Evolutionary conservation across 2,329 filamentous ascomycete species (phyloP).

Genomic region (Cordyceps farinosa): DNA sequence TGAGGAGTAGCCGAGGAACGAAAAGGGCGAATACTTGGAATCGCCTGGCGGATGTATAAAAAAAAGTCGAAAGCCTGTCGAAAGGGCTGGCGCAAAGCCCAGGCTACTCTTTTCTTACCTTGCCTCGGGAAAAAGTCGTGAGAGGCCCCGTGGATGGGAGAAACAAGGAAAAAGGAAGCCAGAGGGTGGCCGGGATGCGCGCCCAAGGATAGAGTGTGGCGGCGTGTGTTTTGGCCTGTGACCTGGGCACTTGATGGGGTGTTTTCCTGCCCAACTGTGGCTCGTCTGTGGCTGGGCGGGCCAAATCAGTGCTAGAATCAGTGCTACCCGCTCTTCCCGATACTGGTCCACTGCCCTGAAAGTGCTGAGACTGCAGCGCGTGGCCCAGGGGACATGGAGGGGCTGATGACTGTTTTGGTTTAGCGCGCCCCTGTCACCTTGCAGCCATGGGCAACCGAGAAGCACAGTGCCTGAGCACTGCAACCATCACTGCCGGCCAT

Average conservation of each 20-base stretch:
- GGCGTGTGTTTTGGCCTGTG: constrained; percentile 16
- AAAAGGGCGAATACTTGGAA: background rate
- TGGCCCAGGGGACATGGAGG: background rate
- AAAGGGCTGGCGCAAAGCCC: constrained; percentile 15
- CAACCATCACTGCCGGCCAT: background rate
- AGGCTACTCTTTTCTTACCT: constrained; percentile 9
- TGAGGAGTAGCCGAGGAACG: constrained; percentile 4
- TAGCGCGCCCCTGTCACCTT: background rate
- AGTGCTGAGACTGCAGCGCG: background rate
- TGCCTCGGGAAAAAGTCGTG: background rate
- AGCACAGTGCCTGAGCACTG: background rate
- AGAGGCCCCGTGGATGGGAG: background rate
- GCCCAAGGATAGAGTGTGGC: constrained; percentile 3
- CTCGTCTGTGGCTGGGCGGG: background rate
- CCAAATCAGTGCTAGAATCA: no score
- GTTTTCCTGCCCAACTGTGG: constrained; percentile 14
- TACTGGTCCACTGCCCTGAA: background rate
- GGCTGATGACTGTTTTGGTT: background rate
- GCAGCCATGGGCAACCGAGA: constrained; percentile 16
- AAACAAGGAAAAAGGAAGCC: constrained; percentile 2
- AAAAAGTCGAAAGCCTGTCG: constrained; percentile 8
- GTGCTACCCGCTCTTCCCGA: no score
- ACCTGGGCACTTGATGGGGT: background rate
- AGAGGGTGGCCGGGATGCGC: constrained; percentile 10
- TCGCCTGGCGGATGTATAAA: background rate